phyloP scores from a whole-genome alignment of 257 asterid species.

The Penstemon davidsonii region DNA sequence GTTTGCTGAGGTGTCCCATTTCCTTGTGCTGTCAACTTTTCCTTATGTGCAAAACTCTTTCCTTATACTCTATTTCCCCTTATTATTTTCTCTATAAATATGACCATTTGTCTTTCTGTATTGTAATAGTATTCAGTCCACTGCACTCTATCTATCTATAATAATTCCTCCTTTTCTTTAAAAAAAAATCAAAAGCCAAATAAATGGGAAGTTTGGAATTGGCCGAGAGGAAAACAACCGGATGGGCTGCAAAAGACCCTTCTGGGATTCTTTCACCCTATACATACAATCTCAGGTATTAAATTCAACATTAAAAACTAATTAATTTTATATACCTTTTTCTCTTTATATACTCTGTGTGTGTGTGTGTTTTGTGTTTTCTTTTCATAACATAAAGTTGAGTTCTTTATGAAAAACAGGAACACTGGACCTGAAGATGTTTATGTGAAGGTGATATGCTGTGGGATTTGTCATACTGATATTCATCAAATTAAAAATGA shows the following conservation, averaged over 20 bases:
- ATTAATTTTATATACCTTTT: no score
- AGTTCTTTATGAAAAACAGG: conserved; percentile 30
- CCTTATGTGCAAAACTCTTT: background rate
- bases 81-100: conserved; percentile 10
- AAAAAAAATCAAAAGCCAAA: background rate
- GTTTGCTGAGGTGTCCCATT: conserved; percentile 14
- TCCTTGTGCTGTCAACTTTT: background rate
- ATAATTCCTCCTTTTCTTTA: no score
- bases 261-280: conserved; percentile 87
- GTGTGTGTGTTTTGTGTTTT: background rate
- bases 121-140: no score
- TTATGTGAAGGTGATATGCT: conserved; percentile 66
- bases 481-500: conserved; percentile 85
- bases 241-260: conserved; percentile 90
- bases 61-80: background rate
- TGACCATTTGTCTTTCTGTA: no score
- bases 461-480: conserved; percentile 91
- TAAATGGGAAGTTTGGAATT: conserved; percentile 69
- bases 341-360: background rate
- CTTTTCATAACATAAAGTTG: background rate
- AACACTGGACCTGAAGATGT: conserved; percentile 82
- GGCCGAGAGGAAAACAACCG: conserved; percentile 53
- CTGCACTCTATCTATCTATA: background rate
- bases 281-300: conserved; percentile 70
- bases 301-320: background rate